Evolutionary conservation across 495 filamentous ascomycete species (phyloP).

Genomic region (Bacidia gigantensis): DNA sequence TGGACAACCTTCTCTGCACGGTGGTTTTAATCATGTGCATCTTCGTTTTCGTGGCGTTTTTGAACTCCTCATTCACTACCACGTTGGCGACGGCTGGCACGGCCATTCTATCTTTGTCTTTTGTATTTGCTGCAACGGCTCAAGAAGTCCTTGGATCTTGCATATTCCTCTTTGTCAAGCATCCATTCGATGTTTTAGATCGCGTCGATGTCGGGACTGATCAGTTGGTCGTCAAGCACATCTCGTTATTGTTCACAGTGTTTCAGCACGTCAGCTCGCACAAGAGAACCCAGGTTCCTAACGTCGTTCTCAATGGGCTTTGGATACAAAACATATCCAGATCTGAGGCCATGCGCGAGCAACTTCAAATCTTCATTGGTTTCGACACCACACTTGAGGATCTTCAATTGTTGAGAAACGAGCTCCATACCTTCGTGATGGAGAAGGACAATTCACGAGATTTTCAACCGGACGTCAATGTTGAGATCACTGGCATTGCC

Average conservation of each 20-base stretch:
- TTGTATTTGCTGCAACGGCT: slow-evolving; percentile 79
- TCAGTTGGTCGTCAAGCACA: slow-evolving; percentile 76
- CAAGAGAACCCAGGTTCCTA: slow-evolving; percentile 79
- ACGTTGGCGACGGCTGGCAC: slow-evolving; percentile 91
- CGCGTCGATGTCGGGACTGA: slow-evolving; percentile 70
- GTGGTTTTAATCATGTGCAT: slow-evolving; percentile 68
- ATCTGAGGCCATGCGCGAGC: slow-evolving; percentile 83
- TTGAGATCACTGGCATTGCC: slow-evolving; percentile 65
- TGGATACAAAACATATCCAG: slow-evolving; percentile 91
- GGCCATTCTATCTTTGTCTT: slow-evolving; percentile 83
- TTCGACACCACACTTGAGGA: slow-evolving; percentile 84
- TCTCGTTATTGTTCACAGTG: slow-evolving; percentile 85
- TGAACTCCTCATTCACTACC: slow-evolving; percentile 69
- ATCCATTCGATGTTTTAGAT: slow-evolving; percentile 85
- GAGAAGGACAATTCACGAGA: slow-evolving; percentile 79
- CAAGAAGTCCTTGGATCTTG: slow-evolving; percentile 93
- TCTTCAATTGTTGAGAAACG: slow-evolving; percentile 62
- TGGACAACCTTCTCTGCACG: slow-evolving; percentile 69
- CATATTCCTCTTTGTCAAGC: slow-evolving; percentile 97
- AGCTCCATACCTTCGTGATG: slow-evolving; percentile 74
- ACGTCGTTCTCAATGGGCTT: slow-evolving; percentile 75
- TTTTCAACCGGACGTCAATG: slow-evolving; percentile 71
- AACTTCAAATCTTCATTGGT: slow-evolving; percentile 59
- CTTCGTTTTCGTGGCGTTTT: slow-evolving; percentile 82
- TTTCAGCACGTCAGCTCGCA: slow-evolving; percentile 72